Base-by-base conservation (phyloP, 495 filamentous ascomycete genomes). In the Pyrenula aspistea region DNA sequence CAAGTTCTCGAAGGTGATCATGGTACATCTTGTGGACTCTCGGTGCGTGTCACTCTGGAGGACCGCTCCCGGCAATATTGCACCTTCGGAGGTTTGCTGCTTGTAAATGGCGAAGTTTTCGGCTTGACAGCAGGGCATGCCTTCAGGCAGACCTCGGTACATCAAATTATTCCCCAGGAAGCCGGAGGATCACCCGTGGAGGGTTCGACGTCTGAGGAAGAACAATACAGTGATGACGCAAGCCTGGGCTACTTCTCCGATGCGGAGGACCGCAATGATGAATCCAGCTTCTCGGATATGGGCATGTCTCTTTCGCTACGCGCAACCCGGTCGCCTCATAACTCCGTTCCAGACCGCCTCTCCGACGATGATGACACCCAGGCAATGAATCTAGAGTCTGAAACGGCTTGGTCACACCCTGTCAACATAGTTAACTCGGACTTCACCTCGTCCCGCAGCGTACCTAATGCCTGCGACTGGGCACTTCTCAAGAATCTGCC, bases 101-200 rank as follows among this genome's bases (percentile, higher is more conserved):
- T 52, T 4, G 50, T 52, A 24, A 24, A 52, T 20, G 50, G 50
- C 19, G 50, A 52, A 52, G 20, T 52, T 21, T 52, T 21, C 22
- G 50, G 50, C n/a, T 21, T 52, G 50, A 52, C 50, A 20, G 50
- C 22, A 52, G 50, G 50, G 20, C 50, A 52, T 52, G 50, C 22
- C 8, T 52, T 52, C 20, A 20, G 10, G 50, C 50, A 21, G 15
- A 15, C 4, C 15, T 8, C 15, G 31, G 31, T 42, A 15, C 31
- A 42, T 42, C 31, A 15, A 15, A 4, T 15, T 42, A 15, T 42
- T 15, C 8, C 15, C 8, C 8, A 42, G 31, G 31, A 42, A 4
- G 31, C 31, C 15, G 31, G 15, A 42, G 31, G 15, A 42, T 42
- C 31, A 42, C 31, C 15, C 4, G 15, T 15, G 15, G 15, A 15